Base-by-base conservation (phyloP, 1,139 yeast species). In the Candida sanyaensis region DNA sequence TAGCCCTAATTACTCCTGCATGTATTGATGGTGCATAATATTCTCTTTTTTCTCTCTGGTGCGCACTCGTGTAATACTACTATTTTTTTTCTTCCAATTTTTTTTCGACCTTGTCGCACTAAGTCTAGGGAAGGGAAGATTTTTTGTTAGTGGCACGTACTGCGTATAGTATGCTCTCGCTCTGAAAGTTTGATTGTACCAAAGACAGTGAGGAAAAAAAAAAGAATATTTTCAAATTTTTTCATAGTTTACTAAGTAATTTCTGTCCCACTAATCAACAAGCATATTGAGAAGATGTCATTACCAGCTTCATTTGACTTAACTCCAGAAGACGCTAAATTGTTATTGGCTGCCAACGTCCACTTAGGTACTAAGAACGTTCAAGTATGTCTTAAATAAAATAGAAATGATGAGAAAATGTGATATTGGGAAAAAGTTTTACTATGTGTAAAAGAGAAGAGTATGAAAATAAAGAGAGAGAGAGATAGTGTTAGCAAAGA, bases 361-460 rank as follows among this genome's bases (percentile, higher is more conserved):
- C 99, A 95, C 86, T 88, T 93, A 78, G 99, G 99, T 78, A 86
- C 98, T 75, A 93, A 93, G 91, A 95, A 95, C 90, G 96, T 93
- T 76, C 97, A 93, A 83, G 95, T 86, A 84, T 78, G 89, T 83
- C 59, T 50, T 45, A 40, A 46, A 38, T 10, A 28, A 7, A 46
- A 31, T 29, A 8, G 28, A 17, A 39, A 32, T 39, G 26, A 33
- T 13, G n/a, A 33, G 21, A 27, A 12, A 38, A 24, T 40, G 23
- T 41, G 28, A 41, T 27, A 33, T 12, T 13, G 39, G 39, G 28
- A 26, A 7, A 34, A 34, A 23, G 4, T 34, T 34, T 34, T 23
- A 32, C 17, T 30, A 32, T 12, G 12, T 8, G 11, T 6, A 10
- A n/a, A 17, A 12, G 34, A 32, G n/a, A 33, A 33, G 11, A 17